Evolutionary conservation across 345 rosid genomes (phyloP).

Genomic region (Aegle marmelos): DNA sequence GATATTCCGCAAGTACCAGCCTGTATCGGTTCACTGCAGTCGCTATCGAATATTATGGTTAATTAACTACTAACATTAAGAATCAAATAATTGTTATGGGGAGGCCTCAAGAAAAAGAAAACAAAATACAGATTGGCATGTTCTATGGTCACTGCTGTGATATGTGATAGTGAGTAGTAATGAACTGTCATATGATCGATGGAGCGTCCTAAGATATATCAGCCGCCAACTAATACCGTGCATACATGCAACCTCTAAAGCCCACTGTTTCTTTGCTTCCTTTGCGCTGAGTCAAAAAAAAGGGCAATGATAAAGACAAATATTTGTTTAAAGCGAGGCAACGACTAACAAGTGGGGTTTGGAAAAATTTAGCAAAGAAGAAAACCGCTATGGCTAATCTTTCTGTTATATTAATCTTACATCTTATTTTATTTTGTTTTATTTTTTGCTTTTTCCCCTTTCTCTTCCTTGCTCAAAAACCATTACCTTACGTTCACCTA

Average conservation of each 20-base stretch:
- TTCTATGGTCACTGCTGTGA: slow-evolving; percentile 17
- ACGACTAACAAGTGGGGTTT: too few species aligned
- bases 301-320: background rate
- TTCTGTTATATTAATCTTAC: background rate
- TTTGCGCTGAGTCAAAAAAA: background rate
- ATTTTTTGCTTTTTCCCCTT: background rate
- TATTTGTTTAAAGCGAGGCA: background rate
- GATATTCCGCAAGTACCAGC: background rate
- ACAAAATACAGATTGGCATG: slow-evolving; percentile 21
- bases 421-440: background rate
- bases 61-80: background rate
- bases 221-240: background rate
- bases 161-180: background rate
- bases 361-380: background rate
- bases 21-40: background rate
- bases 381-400: background rate
- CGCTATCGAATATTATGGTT: background rate
- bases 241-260: background rate
- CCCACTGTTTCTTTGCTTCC: background rate
- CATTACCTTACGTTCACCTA: too few species aligned
- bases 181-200: too few species aligned
- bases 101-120: background rate
- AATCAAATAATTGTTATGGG: background rate
- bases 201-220: background rate
- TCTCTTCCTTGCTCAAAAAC: background rate